phyloP scores from a whole-genome alignment of 2,329 filamentous ascomycete species.

The Colletotrichum kahawae region DNA sequence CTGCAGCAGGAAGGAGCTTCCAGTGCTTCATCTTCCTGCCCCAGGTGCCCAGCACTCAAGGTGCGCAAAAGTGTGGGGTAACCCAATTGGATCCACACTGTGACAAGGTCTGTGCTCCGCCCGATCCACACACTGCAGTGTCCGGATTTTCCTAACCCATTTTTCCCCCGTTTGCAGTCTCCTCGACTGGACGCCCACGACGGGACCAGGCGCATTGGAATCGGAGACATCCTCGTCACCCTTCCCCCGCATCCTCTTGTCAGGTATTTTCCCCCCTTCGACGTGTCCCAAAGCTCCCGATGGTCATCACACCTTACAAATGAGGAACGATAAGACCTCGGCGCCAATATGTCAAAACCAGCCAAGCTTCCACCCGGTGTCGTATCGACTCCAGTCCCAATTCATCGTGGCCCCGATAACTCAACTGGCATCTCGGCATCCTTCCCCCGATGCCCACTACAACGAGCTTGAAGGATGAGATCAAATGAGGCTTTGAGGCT shows the following conservation, averaged over 20 bases:
- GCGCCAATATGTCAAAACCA: slow-evolving; percentile 1
- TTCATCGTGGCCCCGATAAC: neutral
- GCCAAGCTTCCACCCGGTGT: slow-evolving; percentile 1
- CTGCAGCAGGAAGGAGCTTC: neutral
- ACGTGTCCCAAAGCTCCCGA: neutral
- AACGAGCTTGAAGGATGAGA: neutral
- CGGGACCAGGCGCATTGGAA: neutral
- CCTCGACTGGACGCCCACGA: neutral
- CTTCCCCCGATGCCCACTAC: neutral
- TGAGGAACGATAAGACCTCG: neutral
- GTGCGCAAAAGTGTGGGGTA: slow-evolving; percentile 14
- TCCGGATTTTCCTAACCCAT: slow-evolving; percentile 15
- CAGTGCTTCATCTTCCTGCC: neutral
- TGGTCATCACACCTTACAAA: neutral
- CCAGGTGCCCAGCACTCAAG: neutral
- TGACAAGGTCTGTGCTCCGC: neutral
- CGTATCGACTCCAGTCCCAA: neutral
- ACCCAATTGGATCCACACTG: neutral
- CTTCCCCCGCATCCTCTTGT: neutral
- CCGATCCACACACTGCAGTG: neutral
- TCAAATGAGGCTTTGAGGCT: neutral
- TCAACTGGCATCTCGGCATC: neutral
- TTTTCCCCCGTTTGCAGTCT: slow-evolving; percentile 2
- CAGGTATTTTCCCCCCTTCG: neutral
- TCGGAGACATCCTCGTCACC: neutral